A percentile compares a stretch with the other conserved stretches of the same genome.
These are phyloP conservation scores for Ascochyta viciae-villosae DNA, from an alignment of 2,329 filamentous ascomycete genomes.

Conservation along the genomic window DNA sequence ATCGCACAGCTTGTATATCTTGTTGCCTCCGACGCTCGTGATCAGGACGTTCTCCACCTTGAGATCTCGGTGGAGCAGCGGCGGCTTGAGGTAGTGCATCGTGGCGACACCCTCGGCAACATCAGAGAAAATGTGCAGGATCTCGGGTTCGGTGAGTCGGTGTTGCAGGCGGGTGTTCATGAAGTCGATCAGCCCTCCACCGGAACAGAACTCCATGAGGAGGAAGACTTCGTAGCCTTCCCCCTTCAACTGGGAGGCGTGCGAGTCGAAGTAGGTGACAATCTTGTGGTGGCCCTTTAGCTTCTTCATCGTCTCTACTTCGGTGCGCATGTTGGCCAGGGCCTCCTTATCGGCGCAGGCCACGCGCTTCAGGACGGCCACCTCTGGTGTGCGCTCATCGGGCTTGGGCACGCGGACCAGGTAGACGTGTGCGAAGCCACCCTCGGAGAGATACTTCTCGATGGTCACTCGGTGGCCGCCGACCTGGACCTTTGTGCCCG, in stretches of 20 bases:
- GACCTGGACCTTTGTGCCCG: conserved; percentile 96
- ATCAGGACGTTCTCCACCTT: conserved; percentile 99
- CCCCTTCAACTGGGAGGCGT: conserved; percentile 90
- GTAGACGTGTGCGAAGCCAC: conserved; percentile 98
- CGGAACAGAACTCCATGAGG: conserved; percentile 96
- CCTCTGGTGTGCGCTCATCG: conserved; percentile 77
- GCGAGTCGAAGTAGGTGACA: conserved; percentile 97
- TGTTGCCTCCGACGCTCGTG: conserved; percentile 68
- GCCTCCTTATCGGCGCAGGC: conserved; percentile 96
- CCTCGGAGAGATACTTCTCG: conserved; percentile 96
- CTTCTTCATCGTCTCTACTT: conserved; percentile 99
- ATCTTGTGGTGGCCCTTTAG: conserved; percentile 95
- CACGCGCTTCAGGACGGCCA: conserved; percentile 90
- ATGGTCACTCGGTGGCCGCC: conserved; percentile 92
- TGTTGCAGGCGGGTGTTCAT: conserved; percentile 99
- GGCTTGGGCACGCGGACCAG: conserved; percentile 81
- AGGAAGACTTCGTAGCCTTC: conserved; percentile 98
- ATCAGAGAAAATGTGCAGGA: conserved; percentile 94
- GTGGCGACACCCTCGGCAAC: conserved; percentile 95
- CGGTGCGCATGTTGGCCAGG: conserved; percentile 93
- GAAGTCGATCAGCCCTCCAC: conserved; percentile 96
- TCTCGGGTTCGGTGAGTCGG: conserved; percentile 95
- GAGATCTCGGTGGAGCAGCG: conserved; percentile 88
- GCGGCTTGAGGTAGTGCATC: conserved; percentile 98
- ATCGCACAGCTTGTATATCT: conserved; percentile 94